A percentile compares a stretch with the other conserved stretches of the same genome.
Conservation (phyloP, 2,329 filamentous ascomycete genomes). For the Cladosporium austrohemisphaericum region DNA sequence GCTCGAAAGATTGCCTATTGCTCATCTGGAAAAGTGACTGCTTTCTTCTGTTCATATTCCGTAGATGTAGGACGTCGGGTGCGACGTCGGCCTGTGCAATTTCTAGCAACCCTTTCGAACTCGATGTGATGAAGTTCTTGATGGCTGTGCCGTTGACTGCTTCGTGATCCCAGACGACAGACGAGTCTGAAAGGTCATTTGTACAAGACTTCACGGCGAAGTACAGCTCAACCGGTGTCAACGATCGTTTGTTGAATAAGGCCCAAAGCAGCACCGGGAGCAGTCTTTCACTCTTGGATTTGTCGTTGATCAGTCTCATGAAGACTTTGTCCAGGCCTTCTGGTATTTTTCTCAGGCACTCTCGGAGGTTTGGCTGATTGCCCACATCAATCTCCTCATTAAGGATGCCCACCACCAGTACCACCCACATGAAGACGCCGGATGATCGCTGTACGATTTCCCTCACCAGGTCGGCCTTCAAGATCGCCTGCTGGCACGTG, state of each 20-base stretch:
- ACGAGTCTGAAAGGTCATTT: too few species aligned
- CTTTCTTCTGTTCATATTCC: too few species aligned
- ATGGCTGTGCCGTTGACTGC: too few species aligned
- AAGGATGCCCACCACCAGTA: slow-evolving; percentile 12
- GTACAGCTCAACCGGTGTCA: slow-evolving; percentile 46
- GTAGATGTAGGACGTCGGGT: too few species aligned
- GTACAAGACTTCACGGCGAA: too few species aligned
- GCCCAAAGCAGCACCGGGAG: slow-evolving; percentile 52
- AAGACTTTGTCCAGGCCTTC: background rate
- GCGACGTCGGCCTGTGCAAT: too few species aligned
- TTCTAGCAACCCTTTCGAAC: too few species aligned
- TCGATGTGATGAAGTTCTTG: too few species aligned
- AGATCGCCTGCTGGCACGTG: background rate
- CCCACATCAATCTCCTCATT: slow-evolving; percentile 10
- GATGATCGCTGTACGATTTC: background rate
- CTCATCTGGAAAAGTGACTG: too few species aligned
- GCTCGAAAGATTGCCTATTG: too few species aligned
- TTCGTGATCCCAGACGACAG: too few species aligned
- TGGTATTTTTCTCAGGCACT: slow-evolving; percentile 6
- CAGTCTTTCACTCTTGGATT: background rate
- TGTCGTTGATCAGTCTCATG: background rate
- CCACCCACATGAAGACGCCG: slow-evolving; percentile 15
- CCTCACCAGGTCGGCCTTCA: background rate
- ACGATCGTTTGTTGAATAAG: slow-evolving; percentile 46
- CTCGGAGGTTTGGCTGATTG: background rate